Evolutionary conservation across 441 rosid genomes (phyloP), one percentile per base, ranked within the genome.

Genomic region (Flueggea neowawraea): DNA sequence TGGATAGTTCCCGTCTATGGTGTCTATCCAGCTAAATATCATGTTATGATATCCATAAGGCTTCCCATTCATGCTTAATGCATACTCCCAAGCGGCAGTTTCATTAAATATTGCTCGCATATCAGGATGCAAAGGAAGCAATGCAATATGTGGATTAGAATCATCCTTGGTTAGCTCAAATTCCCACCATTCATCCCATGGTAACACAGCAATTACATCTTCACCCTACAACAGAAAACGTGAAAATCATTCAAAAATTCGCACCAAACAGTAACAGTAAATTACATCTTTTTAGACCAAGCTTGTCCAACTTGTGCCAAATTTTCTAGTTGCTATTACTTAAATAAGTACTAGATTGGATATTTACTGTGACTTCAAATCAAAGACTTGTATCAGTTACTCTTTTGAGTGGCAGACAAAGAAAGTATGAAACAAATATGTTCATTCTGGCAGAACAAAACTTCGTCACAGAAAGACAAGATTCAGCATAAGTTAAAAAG

Each of bases 121-220:
- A 70, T 89, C 91, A 65, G 92, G 97, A 78, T 78, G 97, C 78
- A 95, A 73, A 41, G 99, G 99, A 75, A 95, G 93, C 78, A 88
- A 67, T 6, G 97, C 97, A 44, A 95, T 87, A 54, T 95, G 99
- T 2, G 97, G 99, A 77, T 89, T 80, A 6, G 97, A 69, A 43
- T 89, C 84, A 78, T 95, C 99, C 73, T 82, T 86, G 39, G 77
- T 89, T 69, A 80, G 81, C 82, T 94, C 97, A 57, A 87, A 94
- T 53, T 94, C 93, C 98, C 98, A 93, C 98, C 98, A 90, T 77
- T 94, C 95, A 53, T 94, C 98, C 98, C 98, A 94, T 28, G 97
- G 91, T 63, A 89, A 44, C 63, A 91, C n/a, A 11, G 91, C 94
- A 65, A 91, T 68, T 17, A 89, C 66, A 75, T 94, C 94, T 80